A percentile compares a stretch with the other conserved stretches of the same genome.
phyloP scores from a whole-genome alignment of 176 grass and related monocot species.

The Oryza punctata region DNA sequence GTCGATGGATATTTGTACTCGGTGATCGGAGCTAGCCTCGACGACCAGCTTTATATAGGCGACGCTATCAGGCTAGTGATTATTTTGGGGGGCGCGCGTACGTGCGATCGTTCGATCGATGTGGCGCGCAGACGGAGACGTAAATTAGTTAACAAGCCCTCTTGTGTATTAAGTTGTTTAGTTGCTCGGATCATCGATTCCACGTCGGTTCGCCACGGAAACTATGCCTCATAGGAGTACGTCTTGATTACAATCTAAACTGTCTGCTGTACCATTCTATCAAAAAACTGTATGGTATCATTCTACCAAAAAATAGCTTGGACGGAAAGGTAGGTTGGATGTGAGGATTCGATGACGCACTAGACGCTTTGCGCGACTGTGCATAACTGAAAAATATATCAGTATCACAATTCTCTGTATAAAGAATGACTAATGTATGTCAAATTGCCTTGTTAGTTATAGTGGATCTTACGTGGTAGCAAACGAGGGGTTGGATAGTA shows the following conservation, averaged over 20 bases:
- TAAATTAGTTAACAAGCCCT: neutral
- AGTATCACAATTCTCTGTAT: neutral
- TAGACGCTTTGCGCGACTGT: neutral
- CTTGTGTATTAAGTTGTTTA: neutral
- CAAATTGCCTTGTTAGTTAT: neutral
- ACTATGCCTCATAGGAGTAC: neutral
- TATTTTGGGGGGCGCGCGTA: neutral
- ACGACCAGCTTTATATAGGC: neutral
- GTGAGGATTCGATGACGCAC: neutral
- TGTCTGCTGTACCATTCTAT: neutral
- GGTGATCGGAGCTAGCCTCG: neutral
- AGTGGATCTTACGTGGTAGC: neutral
- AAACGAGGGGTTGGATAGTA: neutral
- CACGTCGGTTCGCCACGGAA: neutral
- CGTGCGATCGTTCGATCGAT: neutral
- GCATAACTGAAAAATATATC: neutral
- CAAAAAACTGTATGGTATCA: neutral
- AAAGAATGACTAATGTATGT: neutral
- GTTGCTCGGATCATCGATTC: neutral
- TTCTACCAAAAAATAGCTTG: neutral
- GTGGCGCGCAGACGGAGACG: neutral
- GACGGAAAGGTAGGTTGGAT: neutral
- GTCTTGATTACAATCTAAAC: neutral
- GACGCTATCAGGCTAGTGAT: neutral
- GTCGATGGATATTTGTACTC: neutral